These are phyloP conservation scores for Tetragonia tetragonoides DNA, from an alignment of 148 eudicot genomes.

Conservation along the genomic window DNA sequence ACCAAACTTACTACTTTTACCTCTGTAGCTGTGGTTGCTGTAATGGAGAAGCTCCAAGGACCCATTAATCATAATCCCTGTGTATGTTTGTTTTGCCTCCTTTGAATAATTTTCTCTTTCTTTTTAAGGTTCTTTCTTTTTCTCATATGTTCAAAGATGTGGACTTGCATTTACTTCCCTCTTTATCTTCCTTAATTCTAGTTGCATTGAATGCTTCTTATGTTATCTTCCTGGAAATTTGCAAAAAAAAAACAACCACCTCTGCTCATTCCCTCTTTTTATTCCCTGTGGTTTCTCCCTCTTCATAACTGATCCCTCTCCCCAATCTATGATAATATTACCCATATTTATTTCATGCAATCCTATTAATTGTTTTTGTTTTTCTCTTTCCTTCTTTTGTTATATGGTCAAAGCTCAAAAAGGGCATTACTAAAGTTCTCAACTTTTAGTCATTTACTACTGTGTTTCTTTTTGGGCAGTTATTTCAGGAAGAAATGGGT, in stretches of 20 bases:
- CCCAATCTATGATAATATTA: conserved; percentile 5
- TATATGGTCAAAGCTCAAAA: not conserved
- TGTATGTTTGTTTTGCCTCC: conserved; percentile 39
- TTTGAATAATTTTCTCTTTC: not conserved
- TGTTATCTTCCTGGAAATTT: conserved; percentile 28
- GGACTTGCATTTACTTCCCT: conserved; percentile 40
- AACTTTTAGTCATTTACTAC: conserved; percentile 1
- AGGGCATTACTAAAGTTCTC: not conserved
- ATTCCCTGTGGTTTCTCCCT: conserved; percentile 8
- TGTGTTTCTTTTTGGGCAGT: conserved; percentile 20
- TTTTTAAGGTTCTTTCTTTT: not conserved
- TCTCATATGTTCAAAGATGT: not conserved
- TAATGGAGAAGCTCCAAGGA: conserved; percentile 59
- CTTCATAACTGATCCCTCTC: not conserved
- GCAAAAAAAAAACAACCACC: conserved; percentile 7
- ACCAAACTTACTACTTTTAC: conserved; percentile 19
- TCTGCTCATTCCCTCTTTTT: conserved; percentile 16
- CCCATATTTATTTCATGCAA: not conserved
- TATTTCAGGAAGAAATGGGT: conserved; percentile 32
- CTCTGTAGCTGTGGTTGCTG: conserved; percentile 5
- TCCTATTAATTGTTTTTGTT: not conserved
- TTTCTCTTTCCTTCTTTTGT: not conserved
- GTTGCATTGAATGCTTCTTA: conserved; percentile 42
- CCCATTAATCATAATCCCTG: conserved; percentile 58
- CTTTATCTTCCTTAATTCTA: conserved; percentile 13